phyloP scores from a whole-genome alignment of 2,329 filamentous ascomycete species.

The Falciphora oryzae region DNA sequence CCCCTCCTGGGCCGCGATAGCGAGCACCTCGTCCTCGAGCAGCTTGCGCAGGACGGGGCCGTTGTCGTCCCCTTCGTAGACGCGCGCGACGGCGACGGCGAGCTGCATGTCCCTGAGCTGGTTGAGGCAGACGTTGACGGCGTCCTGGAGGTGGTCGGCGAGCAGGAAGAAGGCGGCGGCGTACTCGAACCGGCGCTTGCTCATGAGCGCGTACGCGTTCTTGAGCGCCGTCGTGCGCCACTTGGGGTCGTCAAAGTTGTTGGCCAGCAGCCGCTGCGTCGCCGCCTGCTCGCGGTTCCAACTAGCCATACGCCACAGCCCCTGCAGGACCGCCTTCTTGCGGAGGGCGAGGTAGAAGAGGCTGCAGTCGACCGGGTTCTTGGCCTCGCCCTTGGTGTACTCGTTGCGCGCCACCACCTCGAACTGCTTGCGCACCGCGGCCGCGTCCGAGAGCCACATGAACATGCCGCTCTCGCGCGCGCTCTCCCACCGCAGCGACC shows the following conservation, averaged over 20 bases:
- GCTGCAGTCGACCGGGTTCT: conserved; percentile 86
- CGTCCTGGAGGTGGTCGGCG: conserved; percentile 77
- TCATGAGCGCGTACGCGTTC: conserved; percentile 92
- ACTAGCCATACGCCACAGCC: conserved; percentile 88
- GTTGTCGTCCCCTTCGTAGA: conserved; percentile 82
- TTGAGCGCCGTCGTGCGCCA: conserved; percentile 90
- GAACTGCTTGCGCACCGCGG: conserved; percentile 75
- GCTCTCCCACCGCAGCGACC: conserved; percentile 75
- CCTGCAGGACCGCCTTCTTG: conserved; percentile 86
- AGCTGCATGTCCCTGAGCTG: conserved; percentile 87
- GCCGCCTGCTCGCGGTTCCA: conserved; percentile 82
- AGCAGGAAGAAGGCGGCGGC: conserved; percentile 94
- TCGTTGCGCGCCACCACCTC: conserved; percentile 89
- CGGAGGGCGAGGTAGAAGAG: conserved; percentile 85
- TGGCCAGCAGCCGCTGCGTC: conserved; percentile 75
- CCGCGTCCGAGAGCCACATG: conserved; percentile 83
- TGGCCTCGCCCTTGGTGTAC: conserved; percentile 80
- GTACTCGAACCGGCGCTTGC: conserved; percentile 85
- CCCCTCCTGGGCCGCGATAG: conserved; percentile 69
- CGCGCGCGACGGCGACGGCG: conserved; percentile 78
- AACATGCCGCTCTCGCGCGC: conserved; percentile 85
- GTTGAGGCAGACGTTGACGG: conserved; percentile 78
- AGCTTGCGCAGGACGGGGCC: conserved; percentile 68
- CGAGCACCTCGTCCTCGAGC: conserved; percentile 73
- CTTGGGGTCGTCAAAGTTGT: conserved; percentile 81